Conservation (phyloP, 2,329 filamentous ascomycete species). For the Diplodia scrobiculata region DNA sequence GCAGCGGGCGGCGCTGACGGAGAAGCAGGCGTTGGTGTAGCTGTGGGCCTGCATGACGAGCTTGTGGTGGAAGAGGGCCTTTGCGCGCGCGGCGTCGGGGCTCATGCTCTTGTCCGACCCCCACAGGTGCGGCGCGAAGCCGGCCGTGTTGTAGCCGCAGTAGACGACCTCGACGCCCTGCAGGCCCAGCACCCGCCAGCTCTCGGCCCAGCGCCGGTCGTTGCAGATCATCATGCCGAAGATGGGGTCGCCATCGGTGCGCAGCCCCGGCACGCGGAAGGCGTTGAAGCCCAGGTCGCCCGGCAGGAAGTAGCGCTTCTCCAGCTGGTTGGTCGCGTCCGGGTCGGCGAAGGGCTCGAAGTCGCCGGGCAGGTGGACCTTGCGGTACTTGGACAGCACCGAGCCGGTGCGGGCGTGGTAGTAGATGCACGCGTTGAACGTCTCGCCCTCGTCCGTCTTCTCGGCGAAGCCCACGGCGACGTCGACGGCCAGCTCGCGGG, state of each 20-base stretch:
- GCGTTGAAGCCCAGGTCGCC: conserved; percentile 57
- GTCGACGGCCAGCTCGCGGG: conserved; percentile 53
- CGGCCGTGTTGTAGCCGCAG: conserved; percentile 56
- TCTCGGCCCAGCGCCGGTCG: conserved; percentile 56
- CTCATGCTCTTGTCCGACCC: conserved; percentile 46
- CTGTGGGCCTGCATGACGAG: conserved; percentile 56
- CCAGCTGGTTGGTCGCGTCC: conserved; percentile 55
- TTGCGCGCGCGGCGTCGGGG: conserved; percentile 47
- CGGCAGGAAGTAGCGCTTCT: conserved; percentile 58
- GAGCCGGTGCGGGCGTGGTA: conserved; percentile 33
- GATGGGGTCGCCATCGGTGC: conserved; percentile 48
- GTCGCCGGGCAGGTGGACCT: conserved; percentile 34
- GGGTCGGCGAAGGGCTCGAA: conserved; percentile 45
- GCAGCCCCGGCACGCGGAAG: conserved; percentile 44
- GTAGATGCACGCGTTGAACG: conserved; percentile 36
- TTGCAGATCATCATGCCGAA: conserved; percentile 60
- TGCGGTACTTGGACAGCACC: conserved; percentile 34
- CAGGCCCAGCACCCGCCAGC: conserved; percentile 55
- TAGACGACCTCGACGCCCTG: conserved; percentile 54
- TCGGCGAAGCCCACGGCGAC: conserved; percentile 58
- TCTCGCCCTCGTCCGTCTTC: conserved; percentile 44
- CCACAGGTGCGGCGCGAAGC: conserved; percentile 52
- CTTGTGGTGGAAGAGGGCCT: conserved; percentile 56
- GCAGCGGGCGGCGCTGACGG: conserved; percentile 52
- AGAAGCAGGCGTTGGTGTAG: conserved; percentile 57